phyloP scores from a whole-genome alignment of 257 asterid species.

The Solanum corneliomulleri region DNA sequence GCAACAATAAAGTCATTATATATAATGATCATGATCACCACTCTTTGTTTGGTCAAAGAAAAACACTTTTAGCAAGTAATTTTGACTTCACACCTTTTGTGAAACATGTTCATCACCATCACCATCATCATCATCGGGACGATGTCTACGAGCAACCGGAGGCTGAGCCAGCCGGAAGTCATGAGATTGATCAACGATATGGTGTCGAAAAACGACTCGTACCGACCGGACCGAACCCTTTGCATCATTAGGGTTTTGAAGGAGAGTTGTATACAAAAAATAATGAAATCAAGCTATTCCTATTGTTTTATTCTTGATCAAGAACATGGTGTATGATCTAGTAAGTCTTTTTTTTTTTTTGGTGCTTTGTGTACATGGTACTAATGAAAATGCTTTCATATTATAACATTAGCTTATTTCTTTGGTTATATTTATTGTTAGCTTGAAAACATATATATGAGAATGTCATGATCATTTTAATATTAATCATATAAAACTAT shows the following conservation, averaged over 20 bases:
- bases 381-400: background rate
- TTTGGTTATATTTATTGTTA: background rate
- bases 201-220: constrained; percentile 73
- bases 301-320: background rate
- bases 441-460: background rate
- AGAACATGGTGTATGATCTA: background rate
- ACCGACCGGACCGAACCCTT: constrained; percentile 79
- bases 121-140: background rate
- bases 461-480: background rate
- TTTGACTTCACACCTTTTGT: constrained; percentile 59
- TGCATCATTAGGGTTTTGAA: constrained; percentile 45
- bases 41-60: constrained; percentile 26
- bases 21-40: background rate
- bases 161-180: background rate
- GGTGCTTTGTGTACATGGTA: constrained; percentile 1
- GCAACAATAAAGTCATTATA: background rate
- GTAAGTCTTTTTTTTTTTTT: background rate
- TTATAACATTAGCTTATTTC: background rate
- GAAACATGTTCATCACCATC: background rate
- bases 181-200: constrained; percentile 49
- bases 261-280: background rate
- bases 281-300: background rate
- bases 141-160: background rate
- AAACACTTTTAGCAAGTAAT: constrained; percentile 20
- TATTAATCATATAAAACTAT: background rate